These are phyloP conservation scores for Phoma sp. DNA, from an alignment of 2,329 filamentous ascomycete genomes.

Conservation along the genomic window DNA sequence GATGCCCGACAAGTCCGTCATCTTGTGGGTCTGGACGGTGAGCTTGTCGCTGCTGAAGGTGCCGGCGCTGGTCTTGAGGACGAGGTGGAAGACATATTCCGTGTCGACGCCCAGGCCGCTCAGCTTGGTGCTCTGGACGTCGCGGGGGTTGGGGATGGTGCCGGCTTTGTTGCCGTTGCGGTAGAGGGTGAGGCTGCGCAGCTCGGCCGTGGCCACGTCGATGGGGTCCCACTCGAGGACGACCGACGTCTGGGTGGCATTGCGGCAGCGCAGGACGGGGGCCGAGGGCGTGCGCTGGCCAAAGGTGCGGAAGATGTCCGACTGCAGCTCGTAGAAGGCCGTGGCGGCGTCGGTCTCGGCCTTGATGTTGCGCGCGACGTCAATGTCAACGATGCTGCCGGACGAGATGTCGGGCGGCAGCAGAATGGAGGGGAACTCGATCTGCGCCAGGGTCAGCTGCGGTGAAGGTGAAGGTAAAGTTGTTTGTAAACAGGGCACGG, in stretches of 20 bases:
- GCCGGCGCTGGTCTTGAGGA: slow-evolving; percentile 88
- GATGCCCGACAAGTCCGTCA: slow-evolving; percentile 95
- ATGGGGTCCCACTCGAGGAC: slow-evolving; percentile 98
- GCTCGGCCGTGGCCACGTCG: slow-evolving; percentile 86
- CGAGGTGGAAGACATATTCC: slow-evolving; percentile 92
- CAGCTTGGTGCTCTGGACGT: slow-evolving; percentile 96
- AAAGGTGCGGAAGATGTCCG: slow-evolving; percentile 85
- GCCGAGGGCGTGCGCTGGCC: slow-evolving; percentile 77
- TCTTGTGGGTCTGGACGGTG: slow-evolving; percentile 90
- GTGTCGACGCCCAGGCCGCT: slow-evolving; percentile 94
- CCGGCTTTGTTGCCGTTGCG: slow-evolving; percentile 97
- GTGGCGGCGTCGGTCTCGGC: slow-evolving; percentile 78
- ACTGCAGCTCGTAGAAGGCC: slow-evolving; percentile 84
- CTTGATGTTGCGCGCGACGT: slow-evolving; percentile 82
- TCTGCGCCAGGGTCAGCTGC: slow-evolving; percentile 62
- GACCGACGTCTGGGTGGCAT: slow-evolving; percentile 97
- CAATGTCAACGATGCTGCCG: slow-evolving; percentile 97
- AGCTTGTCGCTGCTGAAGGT: slow-evolving; percentile 85
- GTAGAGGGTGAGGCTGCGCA: slow-evolving; percentile 88
- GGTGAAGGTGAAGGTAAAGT: slow-evolving; percentile 23
- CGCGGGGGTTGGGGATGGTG: slow-evolving; percentile 84
- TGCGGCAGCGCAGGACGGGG: slow-evolving; percentile 86
- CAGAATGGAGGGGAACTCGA: slow-evolving; percentile 97
- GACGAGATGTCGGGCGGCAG: slow-evolving; percentile 94
- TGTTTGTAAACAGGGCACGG: slow-evolving; percentile 5